Percentiles rank a stretch among this genome's conserved stretches.
phyloP scores from a whole-genome alignment of 345 rosid genomes.

The Microthlaspi erraticum region DNA sequence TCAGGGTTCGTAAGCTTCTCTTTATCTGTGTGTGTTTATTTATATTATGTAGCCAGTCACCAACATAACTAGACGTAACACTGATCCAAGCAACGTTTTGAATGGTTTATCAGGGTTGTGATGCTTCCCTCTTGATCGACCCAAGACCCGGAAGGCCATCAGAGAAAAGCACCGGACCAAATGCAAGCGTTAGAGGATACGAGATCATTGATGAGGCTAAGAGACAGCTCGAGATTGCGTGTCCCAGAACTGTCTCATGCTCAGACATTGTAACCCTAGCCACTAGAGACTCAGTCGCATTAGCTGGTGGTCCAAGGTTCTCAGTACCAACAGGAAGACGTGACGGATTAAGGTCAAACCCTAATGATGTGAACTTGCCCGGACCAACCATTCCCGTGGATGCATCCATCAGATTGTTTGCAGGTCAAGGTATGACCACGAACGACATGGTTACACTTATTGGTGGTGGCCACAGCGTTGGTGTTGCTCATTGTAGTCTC shows the following conservation, averaged over 20 bases:
- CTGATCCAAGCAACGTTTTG: background rate
- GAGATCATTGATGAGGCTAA: constrained; percentile 48
- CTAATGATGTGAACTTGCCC: constrained; percentile 61
- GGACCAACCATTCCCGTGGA: constrained; percentile 57
- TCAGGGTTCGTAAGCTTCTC: constrained; percentile 50
- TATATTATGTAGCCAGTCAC: background rate
- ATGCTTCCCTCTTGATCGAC: constrained; percentile 46
- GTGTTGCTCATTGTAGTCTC: constrained; percentile 66
- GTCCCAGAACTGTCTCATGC: constrained; percentile 44
- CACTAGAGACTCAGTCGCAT: constrained; percentile 59
- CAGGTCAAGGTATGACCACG: constrained; percentile 49
- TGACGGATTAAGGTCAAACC: constrained; percentile 59
- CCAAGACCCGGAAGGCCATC: constrained; percentile 45
- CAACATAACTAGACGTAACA: background rate
- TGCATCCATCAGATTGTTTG: constrained; percentile 48
- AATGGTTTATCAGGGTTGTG: constrained; percentile 43
- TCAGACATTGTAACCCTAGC: constrained; percentile 58
- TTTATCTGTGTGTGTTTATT: background rate
- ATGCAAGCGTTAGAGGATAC: constrained; percentile 43
- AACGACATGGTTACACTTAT: constrained; percentile 68
- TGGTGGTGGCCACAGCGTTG: constrained; percentile 80
- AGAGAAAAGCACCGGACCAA: constrained; percentile 47
- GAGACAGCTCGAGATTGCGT: constrained; percentile 39
- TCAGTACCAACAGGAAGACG: constrained; percentile 63
- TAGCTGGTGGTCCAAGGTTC: constrained; percentile 64